Percentiles rank a stretch among this genome's conserved stretches.
Conservation (phyloP, 192 early-diverging fungal genomes). For the Rhizophagus sp. region DNA sequence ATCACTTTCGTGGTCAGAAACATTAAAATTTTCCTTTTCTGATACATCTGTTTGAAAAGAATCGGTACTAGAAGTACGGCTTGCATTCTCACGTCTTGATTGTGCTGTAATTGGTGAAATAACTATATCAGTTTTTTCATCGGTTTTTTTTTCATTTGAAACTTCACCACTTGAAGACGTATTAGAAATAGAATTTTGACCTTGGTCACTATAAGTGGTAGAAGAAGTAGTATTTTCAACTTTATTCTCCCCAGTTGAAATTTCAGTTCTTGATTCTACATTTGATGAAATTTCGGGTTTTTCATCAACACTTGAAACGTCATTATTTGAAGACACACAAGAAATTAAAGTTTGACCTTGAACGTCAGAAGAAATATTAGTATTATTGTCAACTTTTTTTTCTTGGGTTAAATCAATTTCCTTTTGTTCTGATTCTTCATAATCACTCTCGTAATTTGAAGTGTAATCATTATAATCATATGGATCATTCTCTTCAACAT, state of each 20-base stretch:
- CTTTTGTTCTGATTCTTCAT: background rate
- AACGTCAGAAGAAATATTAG: background rate
- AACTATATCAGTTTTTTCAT: background rate
- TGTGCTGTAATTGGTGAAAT: background rate
- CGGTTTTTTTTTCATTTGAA: background rate
- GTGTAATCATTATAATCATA: background rate
- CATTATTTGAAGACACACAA: background rate
- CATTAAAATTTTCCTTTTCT: background rate
- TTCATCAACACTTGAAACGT: background rate
- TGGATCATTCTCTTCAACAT: background rate
- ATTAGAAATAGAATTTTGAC: background rate
- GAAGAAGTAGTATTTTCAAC: background rate
- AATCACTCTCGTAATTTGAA: slow-evolving; percentile 3
- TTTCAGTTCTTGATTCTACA: background rate
- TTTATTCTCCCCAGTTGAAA: background rate
- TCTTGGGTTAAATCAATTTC: background rate
- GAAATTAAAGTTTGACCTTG: background rate
- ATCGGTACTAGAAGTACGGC: slow-evolving; percentile 12
- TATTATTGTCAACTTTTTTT: background rate
- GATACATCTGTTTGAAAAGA: slow-evolving; percentile 1
- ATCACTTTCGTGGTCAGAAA: slow-evolving; percentile 14
- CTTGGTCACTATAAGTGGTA: background rate
- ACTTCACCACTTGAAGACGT: background rate
- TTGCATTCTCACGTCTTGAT: background rate
- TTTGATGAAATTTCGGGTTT: background rate